Conservation (phyloP, 2,329 filamentous ascomycete species). For the Alternaria triticina region DNA sequence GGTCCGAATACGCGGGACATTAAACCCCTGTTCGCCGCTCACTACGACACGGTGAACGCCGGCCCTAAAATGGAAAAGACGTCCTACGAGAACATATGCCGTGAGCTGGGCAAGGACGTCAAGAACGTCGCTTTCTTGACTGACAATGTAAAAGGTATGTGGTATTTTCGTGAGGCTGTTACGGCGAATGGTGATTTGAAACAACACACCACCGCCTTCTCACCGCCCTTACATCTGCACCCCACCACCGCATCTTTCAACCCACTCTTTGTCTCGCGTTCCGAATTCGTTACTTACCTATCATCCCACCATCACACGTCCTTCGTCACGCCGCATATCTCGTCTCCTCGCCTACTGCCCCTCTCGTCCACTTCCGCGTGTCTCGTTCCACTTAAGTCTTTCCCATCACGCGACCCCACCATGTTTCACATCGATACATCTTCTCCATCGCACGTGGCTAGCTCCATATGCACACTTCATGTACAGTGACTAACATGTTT, state of each 20-base stretch:
- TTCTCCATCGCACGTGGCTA: not conserved
- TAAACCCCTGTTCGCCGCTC: constrained; percentile 44
- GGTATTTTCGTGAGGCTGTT: not conserved
- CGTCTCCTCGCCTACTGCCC: not conserved
- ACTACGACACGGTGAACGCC: constrained; percentile 81
- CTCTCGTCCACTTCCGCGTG: not conserved
- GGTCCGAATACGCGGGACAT: constrained; percentile 50
- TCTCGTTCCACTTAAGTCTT: not conserved
- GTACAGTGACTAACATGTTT: constrained; percentile 21
- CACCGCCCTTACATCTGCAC: constrained; percentile 9
- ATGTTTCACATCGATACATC: not conserved
- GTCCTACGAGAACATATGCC: constrained; percentile 72
- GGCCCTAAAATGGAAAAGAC: constrained; percentile 71
- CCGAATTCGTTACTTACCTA: not conserved
- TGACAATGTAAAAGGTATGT: constrained; percentile 70
- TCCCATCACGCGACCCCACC: constrained; percentile 7
- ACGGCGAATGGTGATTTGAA: constrained; percentile 5
- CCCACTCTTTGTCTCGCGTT: constrained; percentile 2
- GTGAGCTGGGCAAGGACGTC: constrained; percentile 53
- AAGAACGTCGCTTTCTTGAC: constrained; percentile 77
- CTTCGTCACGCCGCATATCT: constrained; percentile 7
- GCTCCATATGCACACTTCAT: not conserved
- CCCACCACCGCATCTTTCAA: constrained; percentile 6
- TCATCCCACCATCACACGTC: constrained; percentile 1
- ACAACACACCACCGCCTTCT: constrained; percentile 11